Conservation (phyloP, 192 early-diverging fungal genomes). For the Chytriomyces confervae region DNA sequence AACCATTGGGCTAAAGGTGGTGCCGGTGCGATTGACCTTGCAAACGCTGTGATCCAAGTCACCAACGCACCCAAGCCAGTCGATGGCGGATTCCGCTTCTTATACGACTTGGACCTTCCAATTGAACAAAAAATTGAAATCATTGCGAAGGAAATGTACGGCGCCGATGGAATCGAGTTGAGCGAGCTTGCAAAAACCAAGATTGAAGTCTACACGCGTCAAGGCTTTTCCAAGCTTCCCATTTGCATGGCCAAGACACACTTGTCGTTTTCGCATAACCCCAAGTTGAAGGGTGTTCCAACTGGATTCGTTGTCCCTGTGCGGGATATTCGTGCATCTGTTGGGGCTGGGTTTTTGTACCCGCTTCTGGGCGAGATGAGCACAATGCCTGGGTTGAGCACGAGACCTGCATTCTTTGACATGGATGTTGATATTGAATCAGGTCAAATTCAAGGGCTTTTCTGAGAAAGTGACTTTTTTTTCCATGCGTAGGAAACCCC, state of each 20-base stretch:
- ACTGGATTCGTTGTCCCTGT: slow-evolving; percentile 89
- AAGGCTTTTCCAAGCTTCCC: slow-evolving; percentile 87
- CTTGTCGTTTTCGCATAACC: slow-evolving; percentile 89
- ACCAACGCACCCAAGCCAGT: slow-evolving; percentile 45
- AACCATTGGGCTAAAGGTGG: slow-evolving; percentile 97
- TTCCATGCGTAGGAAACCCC: background rate
- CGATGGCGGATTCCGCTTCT: slow-evolving; percentile 73
- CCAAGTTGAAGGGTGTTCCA: slow-evolving; percentile 90
- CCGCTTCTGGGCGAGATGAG: slow-evolving; percentile 96
- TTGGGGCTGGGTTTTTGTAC: slow-evolving; percentile 98
- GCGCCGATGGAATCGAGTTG: slow-evolving; percentile 89
- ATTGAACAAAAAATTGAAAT: slow-evolving; percentile 92
- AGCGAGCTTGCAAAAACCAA: slow-evolving; percentile 85
- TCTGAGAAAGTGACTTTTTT: slow-evolving; percentile 61
- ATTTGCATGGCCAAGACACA: slow-evolving; percentile 99
- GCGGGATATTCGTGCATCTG: slow-evolving; percentile 92
- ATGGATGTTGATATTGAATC: slow-evolving; percentile 85
- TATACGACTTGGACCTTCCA: slow-evolving; percentile 80
- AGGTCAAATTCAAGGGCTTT: slow-evolving; percentile 85
- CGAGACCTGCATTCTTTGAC: slow-evolving; percentile 94
- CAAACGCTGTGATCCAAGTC: slow-evolving; percentile 79
- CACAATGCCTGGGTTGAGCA: slow-evolving; percentile 97
- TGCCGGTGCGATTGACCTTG: slow-evolving; percentile 84
- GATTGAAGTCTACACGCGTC: slow-evolving; percentile 82
- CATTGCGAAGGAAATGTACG: slow-evolving; percentile 94